A percentile compares a stretch with the other conserved stretches of the same genome.
phyloP scores from a whole-genome alignment of 2,329 filamentous ascomycete species.

The Fusarium udum region DNA sequence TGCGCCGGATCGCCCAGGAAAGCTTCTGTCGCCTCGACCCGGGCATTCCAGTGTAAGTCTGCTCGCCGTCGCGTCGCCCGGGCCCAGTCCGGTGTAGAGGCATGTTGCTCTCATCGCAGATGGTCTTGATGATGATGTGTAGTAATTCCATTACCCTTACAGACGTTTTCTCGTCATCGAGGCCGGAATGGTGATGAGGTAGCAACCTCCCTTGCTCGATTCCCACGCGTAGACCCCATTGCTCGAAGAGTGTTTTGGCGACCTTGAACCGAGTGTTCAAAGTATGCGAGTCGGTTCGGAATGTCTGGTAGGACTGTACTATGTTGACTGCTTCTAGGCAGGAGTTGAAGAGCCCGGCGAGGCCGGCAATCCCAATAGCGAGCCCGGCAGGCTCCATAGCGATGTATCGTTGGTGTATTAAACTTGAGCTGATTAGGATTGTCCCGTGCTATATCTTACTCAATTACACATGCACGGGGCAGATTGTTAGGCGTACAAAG shows the following conservation, averaged over 20 bases:
- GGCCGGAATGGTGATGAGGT: neutral
- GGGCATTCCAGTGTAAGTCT: neutral
- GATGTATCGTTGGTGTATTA: no score
- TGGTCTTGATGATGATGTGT: neutral
- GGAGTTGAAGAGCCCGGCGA: constrained; percentile 26
- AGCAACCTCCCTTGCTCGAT: neutral
- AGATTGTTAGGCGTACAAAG: no score
- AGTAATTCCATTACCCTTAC: neutral
- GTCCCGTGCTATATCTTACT: no score
- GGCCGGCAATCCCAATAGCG: no score
- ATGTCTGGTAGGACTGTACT: constrained; percentile 28
- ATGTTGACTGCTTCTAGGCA: constrained; percentile 34
- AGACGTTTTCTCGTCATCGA: neutral
- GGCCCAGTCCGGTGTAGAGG: neutral
- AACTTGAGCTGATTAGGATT: no score
- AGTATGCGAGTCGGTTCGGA: constrained; percentile 21
- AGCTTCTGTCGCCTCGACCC: neutral
- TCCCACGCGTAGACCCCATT: constrained; percentile 38
- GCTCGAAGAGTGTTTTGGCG: constrained; percentile 26
- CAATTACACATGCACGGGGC: no score
- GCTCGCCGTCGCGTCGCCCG: neutral
- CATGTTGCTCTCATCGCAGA: neutral
- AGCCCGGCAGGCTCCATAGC: no score
- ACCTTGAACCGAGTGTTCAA: constrained; percentile 30
- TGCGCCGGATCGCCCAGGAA: neutral